Evolutionary conservation across 805 yeast species (phyloP), one percentile per base, ranked within the genome.

Genomic region (Ogataea salicorniae): DNA sequence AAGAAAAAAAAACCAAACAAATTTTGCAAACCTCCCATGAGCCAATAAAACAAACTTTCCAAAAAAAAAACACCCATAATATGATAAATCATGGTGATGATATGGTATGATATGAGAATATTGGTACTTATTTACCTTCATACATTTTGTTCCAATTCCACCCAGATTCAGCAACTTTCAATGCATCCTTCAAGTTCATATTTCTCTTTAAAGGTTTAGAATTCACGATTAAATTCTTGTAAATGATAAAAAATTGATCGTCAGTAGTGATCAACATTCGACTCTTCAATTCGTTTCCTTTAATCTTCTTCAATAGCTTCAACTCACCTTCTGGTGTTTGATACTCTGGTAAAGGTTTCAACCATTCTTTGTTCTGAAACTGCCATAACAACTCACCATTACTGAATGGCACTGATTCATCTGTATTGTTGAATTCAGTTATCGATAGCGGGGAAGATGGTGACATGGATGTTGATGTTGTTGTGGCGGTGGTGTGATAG

Each of bases 121-220:
- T 26, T 26, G 11, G 9, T 26, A 26, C 11, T 9, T 26, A 26
- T 29, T 77, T 77, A 34, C 72, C 67, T 48, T 64, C 66, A 42
- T 57, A 91, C 54, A 80, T 79, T 43, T 83, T 88, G 20, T 80
- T 80, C 50, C 81, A 83, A 15, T 76, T 74, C 98, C 98, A 91
- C 17, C 97, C 97, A 4, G 85, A 79, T 57, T 87, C 81, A 38
- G 91, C 76, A 22, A 91, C 77, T 53, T 76, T 76, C 44, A 89
- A 62, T 38, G 86, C 80, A 62, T 89, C 96, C 48, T 71, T 73
- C 57, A 92, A 74, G 63, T 87, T 88, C 67, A 92, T 71, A 15
- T 90, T 87, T 47, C 72, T 72, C 57, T 80, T 83, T 57, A 92
- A 73, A 6, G 79, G 74, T 56, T 81, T 81, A 35, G 83, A 83